Conservation (phyloP, 805 yeast genomes). For the Candida broadrunensis region DNA sequence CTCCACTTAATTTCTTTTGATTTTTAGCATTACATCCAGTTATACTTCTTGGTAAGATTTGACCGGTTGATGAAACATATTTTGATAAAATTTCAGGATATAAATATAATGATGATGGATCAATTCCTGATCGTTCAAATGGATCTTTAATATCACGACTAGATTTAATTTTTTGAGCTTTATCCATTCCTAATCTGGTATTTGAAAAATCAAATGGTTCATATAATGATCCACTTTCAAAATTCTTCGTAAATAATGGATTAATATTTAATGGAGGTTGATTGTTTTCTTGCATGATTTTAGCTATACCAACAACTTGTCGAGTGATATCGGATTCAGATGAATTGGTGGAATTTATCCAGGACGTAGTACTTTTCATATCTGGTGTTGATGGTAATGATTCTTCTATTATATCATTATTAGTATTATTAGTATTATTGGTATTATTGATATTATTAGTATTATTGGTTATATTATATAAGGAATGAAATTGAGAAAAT, state of each 20-base stretch:
- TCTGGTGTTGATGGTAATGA: slow-evolving; percentile 25
- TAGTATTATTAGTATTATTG: too few relatives aligned
- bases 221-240: slow-evolving; percentile 54
- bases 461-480: background rate
- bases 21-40: slow-evolving; percentile 65
- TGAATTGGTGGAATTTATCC: slow-evolving; percentile 15
- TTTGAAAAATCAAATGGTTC: slow-evolving; percentile 81
- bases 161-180: slow-evolving; percentile 18
- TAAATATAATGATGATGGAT: slow-evolving; percentile 69
- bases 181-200: slow-evolving; percentile 53
- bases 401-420: too few relatives aligned
- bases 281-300: slow-evolving; percentile 24
- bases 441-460: too few relatives aligned
- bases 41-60: slow-evolving; percentile 67
- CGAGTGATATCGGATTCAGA: slow-evolving; percentile 16
- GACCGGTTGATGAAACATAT: slow-evolving; percentile 70
- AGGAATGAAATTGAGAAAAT: background rate
- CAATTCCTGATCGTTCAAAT: slow-evolving; percentile 49
- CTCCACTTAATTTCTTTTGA: slow-evolving; percentile 70
- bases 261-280: slow-evolving; percentile 34
- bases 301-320: slow-evolving; percentile 34
- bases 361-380: slow-evolving; percentile 27
- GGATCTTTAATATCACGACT: slow-evolving; percentile 21
- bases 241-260: slow-evolving; percentile 39
- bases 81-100: slow-evolving; percentile 68